A percentile compares a stretch with the other conserved stretches of the same genome.
phyloP scores from a whole-genome alignment of 73 alveolate genomes.

The Breviolum minutum region DNA sequence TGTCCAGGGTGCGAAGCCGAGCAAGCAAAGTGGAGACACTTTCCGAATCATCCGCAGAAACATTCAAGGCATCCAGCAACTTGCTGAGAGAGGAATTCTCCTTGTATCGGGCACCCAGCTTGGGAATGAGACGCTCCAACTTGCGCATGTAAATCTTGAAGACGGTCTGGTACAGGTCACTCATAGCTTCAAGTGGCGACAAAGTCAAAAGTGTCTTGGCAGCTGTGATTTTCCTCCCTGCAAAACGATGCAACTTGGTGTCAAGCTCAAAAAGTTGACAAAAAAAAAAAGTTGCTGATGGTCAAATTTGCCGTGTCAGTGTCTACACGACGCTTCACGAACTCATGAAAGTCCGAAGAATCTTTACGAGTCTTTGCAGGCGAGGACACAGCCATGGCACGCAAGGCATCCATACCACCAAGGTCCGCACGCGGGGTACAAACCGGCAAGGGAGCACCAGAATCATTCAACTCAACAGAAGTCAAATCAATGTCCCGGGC shows the following conservation, averaged over 20 bases:
- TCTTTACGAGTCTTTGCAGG: not conserved
- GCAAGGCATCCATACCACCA: slow-evolving; percentile 2
- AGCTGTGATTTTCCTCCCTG: not conserved
- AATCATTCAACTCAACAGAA: too few species aligned
- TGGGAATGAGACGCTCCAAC: not conserved
- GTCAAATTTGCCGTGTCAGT: not conserved
- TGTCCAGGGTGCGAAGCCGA: slow-evolving; percentile 15
- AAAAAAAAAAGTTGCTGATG: not conserved
- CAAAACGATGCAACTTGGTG: not conserved
- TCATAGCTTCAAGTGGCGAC: not conserved
- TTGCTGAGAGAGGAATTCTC: not conserved
- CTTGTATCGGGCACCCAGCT: too few species aligned
- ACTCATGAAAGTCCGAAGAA: not conserved
- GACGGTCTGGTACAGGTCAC: slow-evolving; percentile 4
- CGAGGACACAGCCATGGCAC: not conserved
- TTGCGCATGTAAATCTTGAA: slow-evolving; percentile 15
- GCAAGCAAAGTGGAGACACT: not conserved
- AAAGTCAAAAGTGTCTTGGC: not conserved
- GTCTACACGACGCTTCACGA: too few species aligned
- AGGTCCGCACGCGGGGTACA: too few species aligned
- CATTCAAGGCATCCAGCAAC: not conserved
- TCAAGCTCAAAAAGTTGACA: slow-evolving; percentile 5
- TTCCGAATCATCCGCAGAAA: slow-evolving; percentile 11
- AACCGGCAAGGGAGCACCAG: too few species aligned
- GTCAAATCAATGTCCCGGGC: too few species aligned